These are phyloP conservation scores for Trypethelium eluteriae DNA, from an alignment of 495 filamentous ascomycete genomes.

Conservation along the genomic window DNA sequence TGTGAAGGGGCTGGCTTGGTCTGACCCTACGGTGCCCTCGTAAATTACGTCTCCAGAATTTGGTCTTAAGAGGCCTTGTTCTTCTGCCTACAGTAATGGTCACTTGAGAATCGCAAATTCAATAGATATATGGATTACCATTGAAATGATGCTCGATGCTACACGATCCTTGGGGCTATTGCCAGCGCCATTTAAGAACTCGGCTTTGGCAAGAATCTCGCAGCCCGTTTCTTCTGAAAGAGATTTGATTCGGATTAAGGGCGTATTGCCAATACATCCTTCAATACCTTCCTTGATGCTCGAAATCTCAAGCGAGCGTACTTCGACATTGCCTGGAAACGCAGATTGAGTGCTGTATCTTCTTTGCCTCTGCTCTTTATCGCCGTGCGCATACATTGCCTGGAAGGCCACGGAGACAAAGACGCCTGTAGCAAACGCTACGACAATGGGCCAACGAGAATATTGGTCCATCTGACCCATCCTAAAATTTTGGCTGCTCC, in stretches of 20 bases:
- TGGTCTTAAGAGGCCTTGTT: constrained; percentile 65
- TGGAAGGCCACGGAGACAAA: not conserved
- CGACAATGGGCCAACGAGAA: not conserved
- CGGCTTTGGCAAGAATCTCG: constrained; percentile 87
- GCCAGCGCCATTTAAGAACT: constrained; percentile 93
- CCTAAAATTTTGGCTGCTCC: not conserved
- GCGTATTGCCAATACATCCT: constrained; percentile 90
- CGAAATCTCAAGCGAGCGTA: not conserved
- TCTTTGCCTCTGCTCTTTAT: not conserved
- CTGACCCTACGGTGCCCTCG: constrained; percentile 80
- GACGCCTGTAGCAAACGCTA: not conserved
- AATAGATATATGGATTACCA: constrained; percentile 38
- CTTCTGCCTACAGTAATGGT: constrained; percentile 54
- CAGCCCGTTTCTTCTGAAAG: constrained; percentile 89
- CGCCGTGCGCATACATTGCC: not conserved
- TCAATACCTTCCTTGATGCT: constrained; percentile 66
- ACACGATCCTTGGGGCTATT: constrained; percentile 94
- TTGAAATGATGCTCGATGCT: constrained; percentile 77
- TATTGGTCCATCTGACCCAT: not conserved
- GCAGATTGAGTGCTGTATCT: not conserved
- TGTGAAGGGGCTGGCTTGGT: constrained; percentile 1
- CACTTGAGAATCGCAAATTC: constrained; percentile 4
- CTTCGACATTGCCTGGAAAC: not conserved
- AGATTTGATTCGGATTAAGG: constrained; percentile 76
- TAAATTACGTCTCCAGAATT: constrained; percentile 87